Evolutionary conservation across 805 yeast genomes (phyloP).

Genomic region (Zygoascus ofunaensis): DNA sequence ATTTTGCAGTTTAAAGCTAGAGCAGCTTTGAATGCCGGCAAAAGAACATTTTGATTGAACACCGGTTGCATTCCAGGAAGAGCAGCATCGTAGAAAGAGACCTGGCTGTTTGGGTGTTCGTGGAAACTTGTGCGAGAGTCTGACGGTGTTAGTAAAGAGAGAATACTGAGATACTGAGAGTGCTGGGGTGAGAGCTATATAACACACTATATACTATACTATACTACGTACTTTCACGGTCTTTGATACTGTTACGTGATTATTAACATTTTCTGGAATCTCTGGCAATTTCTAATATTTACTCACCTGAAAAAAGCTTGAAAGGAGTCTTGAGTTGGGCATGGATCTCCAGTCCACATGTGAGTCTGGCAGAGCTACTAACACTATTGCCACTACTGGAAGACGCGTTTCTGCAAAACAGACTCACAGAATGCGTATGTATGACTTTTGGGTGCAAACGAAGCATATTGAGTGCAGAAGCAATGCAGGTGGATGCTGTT

Average conservation of each 20-base stretch:
- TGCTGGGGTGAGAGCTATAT: not conserved
- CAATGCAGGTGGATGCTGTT: too few species aligned
- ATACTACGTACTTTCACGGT: too few species aligned
- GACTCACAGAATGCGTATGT: too few species aligned
- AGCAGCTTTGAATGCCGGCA: constrained; percentile 65
- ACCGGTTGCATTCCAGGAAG: constrained; percentile 90
- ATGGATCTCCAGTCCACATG: constrained; percentile 76
- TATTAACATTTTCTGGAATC: too few species aligned
- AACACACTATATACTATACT: too few species aligned
- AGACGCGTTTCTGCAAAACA: too few species aligned
- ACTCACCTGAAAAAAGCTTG: constrained; percentile 60
- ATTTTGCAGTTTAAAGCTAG: constrained; percentile 56
- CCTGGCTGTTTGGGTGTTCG: constrained; percentile 55
- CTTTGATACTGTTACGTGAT: too few species aligned
- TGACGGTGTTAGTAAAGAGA: constrained; percentile 35
- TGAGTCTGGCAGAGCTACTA: constrained; percentile 1
- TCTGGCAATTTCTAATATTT: too few species aligned
- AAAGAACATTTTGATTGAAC: constrained; percentile 64
- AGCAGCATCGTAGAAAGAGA: constrained; percentile 74
- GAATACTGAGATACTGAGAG: constrained; percentile 34
- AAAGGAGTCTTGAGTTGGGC: constrained; percentile 69
- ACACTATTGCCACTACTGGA: too few species aligned
- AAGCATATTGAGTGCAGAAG: too few species aligned
- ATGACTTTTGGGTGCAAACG: too few species aligned
- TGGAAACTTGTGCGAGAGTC: constrained; percentile 28